These are phyloP conservation scores for Epichloe sibirici DNA, from an alignment of 2,329 filamentous ascomycete species.

Conservation along the genomic window DNA sequence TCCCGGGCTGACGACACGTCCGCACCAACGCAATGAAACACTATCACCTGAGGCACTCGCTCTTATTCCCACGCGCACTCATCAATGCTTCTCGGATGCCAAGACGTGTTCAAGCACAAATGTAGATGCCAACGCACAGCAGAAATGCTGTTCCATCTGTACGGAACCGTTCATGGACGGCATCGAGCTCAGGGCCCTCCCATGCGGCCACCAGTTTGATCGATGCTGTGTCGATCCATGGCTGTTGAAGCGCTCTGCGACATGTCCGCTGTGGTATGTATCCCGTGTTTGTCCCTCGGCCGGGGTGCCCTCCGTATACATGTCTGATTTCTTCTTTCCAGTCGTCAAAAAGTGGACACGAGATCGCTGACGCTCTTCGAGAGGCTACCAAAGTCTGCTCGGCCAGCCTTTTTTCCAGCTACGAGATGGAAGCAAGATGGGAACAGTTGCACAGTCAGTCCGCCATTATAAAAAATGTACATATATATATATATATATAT, in stretches of 20 bases:
- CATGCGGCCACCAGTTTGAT: constrained; percentile 4
- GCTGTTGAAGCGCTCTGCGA: neutral
- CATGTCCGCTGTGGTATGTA: constrained; percentile 5
- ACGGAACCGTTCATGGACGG: constrained; percentile 2
- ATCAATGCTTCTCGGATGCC: neutral
- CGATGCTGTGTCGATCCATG: constrained; percentile 4
- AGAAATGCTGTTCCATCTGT: constrained; percentile 2
- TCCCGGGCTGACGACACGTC: too few species aligned
- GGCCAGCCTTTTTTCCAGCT: neutral
- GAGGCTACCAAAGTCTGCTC: neutral
- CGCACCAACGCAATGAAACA: neutral
- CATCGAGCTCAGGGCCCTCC: neutral
- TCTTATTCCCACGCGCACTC: neutral
- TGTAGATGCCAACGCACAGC: neutral
- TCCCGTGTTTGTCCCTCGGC: too few species aligned
- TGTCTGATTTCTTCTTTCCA: neutral
- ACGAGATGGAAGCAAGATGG: neutral
- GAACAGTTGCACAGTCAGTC: neutral
- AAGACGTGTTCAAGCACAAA: neutral
- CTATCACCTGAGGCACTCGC: neutral
- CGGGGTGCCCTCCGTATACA: too few species aligned
- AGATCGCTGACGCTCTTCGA: neutral
- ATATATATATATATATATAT: too few species aligned
- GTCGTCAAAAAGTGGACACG: neutral
- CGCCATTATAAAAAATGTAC: too few species aligned